phyloP scores from a whole-genome alignment of 306 rosid species.

The Lotus japonicus region DNA sequence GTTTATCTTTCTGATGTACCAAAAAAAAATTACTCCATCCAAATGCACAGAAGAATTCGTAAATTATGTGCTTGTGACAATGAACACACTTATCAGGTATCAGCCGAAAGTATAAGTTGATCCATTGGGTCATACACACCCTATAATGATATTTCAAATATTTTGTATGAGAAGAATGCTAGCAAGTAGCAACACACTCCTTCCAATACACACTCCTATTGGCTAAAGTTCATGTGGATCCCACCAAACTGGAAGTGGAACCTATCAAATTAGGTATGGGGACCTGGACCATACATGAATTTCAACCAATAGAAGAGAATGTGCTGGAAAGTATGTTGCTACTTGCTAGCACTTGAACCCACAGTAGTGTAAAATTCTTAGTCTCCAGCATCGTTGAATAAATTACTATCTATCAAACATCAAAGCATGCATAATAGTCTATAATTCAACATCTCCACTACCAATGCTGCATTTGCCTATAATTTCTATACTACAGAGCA shows the following conservation, averaged over 20 bases:
- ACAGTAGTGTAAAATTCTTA: neutral
- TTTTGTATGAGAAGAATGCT: neutral
- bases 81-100: neutral
- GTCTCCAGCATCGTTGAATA: neutral
- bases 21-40: too few species aligned
- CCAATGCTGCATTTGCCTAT: neutral
- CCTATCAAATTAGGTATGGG: too few species aligned
- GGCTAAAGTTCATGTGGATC: too few species aligned
- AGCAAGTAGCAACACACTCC: too few species aligned
- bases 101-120: slow-evolving; percentile 7
- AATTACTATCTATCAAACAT: neutral
- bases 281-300: too few species aligned
- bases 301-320: too few species aligned
- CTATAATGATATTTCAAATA: neutral
- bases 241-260: too few species aligned
- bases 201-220: too few species aligned
- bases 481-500: neutral
- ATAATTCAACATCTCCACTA: neutral
- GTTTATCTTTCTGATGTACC: too few species aligned
- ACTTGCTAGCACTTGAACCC: neutral
- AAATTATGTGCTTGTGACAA: neutral
- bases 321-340: too few species aligned
- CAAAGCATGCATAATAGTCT: neutral
- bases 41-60: slow-evolving; percentile 2
- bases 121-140: neutral